Conservation (phyloP, 164 flowering plant species). For the Annona squamosa region DNA sequence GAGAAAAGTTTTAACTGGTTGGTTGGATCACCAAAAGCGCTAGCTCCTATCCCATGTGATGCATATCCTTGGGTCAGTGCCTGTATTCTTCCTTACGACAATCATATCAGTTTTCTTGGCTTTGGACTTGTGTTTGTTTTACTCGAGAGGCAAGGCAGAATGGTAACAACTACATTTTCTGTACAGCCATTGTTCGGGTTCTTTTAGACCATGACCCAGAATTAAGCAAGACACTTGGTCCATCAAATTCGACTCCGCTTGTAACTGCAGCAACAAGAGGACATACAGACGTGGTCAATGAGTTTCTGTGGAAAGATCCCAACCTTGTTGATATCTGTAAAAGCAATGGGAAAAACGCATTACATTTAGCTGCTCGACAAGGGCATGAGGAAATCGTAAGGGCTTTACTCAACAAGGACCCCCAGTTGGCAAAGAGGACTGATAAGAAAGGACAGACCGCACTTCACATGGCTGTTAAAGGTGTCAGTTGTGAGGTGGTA, state of each 20-base stretch:
- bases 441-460: constrained; percentile 92
- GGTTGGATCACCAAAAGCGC: not conserved
- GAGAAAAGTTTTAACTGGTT: not conserved
- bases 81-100: not conserved
- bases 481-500: constrained; percentile 61
- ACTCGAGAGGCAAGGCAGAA: not conserved
- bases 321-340: constrained; percentile 57
- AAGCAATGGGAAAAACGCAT: constrained; percentile 75
- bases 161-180: constrained; percentile 12
- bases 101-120: not conserved
- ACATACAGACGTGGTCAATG: constrained; percentile 60
- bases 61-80: not conserved
- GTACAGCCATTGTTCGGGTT: constrained; percentile 66
- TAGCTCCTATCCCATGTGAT: not conserved
- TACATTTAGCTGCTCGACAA: constrained; percentile 69
- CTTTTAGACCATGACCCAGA: constrained; percentile 56
- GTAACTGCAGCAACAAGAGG: constrained; percentile 77
- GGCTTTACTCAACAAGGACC: constrained; percentile 58
- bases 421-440: constrained; percentile 64
- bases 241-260: constrained; percentile 73
- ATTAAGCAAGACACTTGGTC: constrained; percentile 54
- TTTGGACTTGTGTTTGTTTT: not conserved
- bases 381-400: constrained; percentile 77
- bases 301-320: constrained; percentile 50
- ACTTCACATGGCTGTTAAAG: constrained; percentile 88